A percentile compares a stretch with the other conserved stretches of the same genome.
Conservation (phyloP, 306 rosid genomes). For the Phaseolus lunatus region DNA sequence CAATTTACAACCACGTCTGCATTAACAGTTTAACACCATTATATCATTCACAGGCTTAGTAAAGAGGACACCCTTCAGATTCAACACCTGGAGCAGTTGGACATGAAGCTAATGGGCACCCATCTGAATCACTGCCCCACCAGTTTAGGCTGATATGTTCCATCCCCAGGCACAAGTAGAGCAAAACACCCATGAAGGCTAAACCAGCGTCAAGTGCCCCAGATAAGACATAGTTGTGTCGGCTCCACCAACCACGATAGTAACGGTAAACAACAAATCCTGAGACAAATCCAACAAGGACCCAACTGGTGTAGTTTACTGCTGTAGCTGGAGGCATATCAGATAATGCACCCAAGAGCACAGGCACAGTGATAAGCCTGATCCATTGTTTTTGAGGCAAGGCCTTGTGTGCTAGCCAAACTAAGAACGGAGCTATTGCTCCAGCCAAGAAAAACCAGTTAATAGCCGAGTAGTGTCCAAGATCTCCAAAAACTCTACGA, state of each 20-base stretch:
- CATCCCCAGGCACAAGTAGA: constrained; percentile 74
- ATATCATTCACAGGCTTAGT: neutral
- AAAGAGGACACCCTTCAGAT: constrained; percentile 60
- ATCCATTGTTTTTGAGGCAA: constrained; percentile 77
- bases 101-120: constrained; percentile 81
- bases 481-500: constrained; percentile 75
- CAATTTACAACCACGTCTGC: neutral
- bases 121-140: constrained; percentile 83
- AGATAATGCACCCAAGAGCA: constrained; percentile 60
- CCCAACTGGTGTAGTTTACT: constrained; percentile 79
- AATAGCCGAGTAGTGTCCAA: constrained; percentile 72
- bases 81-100: constrained; percentile 63
- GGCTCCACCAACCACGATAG: constrained; percentile 78
- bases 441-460: constrained; percentile 88
- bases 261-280: constrained; percentile 74
- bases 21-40: neutral
- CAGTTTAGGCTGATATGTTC: constrained; percentile 59
- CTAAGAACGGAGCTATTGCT: constrained; percentile 72
- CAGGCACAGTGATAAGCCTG: constrained; percentile 71
- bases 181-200: constrained; percentile 85
- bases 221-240: constrained; percentile 77
- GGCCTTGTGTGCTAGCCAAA: constrained; percentile 83
- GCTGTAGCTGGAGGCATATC: constrained; percentile 86
- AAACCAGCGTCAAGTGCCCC: constrained; percentile 90
- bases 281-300: constrained; percentile 72